Base-by-base conservation (phyloP, 139 green algal species). In the Chlamydomonas applanata region DNA sequence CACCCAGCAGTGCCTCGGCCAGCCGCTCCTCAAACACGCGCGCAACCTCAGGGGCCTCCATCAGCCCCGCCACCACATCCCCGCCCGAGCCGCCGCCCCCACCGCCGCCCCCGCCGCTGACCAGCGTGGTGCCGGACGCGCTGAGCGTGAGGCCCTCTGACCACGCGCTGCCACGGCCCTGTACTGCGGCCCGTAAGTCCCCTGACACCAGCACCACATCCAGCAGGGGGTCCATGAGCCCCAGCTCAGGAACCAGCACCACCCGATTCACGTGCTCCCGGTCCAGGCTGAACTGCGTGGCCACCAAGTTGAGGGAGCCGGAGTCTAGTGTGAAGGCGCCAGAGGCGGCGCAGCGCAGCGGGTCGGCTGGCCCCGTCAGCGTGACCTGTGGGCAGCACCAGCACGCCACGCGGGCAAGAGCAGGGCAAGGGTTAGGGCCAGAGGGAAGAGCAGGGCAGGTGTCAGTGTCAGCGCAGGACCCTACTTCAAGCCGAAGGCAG, bases 281-380 rank as follows among this genome's bases (percentile, higher is more conserved):
- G 63, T 97, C 89, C 64, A 98, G 74, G 13, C 81, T 75, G 60
- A 98, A 88, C 73, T 83, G 78, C 13, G 94, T 96, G 5, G 95
- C 95, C 72, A 98, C 86, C 49, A 98, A 81, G 83, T 98, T 98
- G 68, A 98, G 86, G 29, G 95, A 89, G 33, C 93, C 94, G 66
- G 79, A 75, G 52, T 95, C 89, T 25, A 98, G 90, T 0, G 46
- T 36, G 33, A 98, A 64, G 0, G 52, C 69, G 34, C 93, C 93
- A 4, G 36, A 64, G 4, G 80, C 65, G 30, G 53, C 30, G 32
- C 85, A 64, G 25, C 27, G 70, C 32, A 78, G 69, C 0, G 93
- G 88, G 63, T 92, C 79, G 0, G 87, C 87, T 0, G 83, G 81
- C 34, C 93, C 92, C 40, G 79, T 67, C 9, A 84, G 36, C 1